Evolutionary conservation across 2,329 filamentous ascomycete genomes (phyloP).

Genomic region (Sporothrix protearum): DNA sequence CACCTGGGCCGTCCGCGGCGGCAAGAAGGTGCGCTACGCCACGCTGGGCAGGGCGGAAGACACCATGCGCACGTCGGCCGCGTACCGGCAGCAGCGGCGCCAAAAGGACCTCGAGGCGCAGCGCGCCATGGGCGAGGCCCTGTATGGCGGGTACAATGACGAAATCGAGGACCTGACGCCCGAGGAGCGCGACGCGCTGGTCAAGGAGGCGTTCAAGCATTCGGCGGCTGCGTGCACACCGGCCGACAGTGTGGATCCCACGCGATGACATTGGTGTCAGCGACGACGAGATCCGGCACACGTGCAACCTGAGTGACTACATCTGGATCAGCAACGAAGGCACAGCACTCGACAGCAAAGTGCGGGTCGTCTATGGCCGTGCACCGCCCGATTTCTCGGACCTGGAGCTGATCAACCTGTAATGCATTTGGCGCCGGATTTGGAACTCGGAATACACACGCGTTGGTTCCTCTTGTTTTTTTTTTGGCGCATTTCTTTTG

Average conservation of each 20-base stretch:
- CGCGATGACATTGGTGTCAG: conserved; percentile 85
- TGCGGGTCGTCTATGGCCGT: conserved; percentile 75
- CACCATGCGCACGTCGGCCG: conserved; percentile 42
- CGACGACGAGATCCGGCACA: conserved; percentile 83
- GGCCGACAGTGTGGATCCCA: conserved; percentile 91
- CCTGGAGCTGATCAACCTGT: conserved; percentile 79
- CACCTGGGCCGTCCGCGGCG: conserved; percentile 48
- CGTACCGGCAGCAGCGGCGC: conserved; percentile 49
- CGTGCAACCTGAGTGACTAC: conserved; percentile 68
- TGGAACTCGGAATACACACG: neutral
- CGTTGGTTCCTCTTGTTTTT: neutral
- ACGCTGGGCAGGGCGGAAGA: conserved; percentile 43
- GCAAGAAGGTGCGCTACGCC: conserved; percentile 47
- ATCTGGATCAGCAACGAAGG: conserved; percentile 96
- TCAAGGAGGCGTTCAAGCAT: conserved; percentile 87
- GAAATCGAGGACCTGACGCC: conserved; percentile 93
- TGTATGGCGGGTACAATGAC: conserved; percentile 85
- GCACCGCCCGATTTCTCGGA: conserved; percentile 89
- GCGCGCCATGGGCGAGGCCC: conserved; percentile 68
- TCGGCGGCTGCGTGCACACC: conserved; percentile 73
- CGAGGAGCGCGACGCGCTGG: conserved; percentile 79
- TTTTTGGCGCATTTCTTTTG: neutral
- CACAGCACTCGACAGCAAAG: conserved; percentile 79
- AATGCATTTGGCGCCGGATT: neutral
- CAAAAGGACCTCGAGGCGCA: conserved; percentile 68